These are phyloP conservation scores for Capsicum pubescens DNA, from an alignment of 257 asterid genomes.

Conservation along the genomic window DNA sequence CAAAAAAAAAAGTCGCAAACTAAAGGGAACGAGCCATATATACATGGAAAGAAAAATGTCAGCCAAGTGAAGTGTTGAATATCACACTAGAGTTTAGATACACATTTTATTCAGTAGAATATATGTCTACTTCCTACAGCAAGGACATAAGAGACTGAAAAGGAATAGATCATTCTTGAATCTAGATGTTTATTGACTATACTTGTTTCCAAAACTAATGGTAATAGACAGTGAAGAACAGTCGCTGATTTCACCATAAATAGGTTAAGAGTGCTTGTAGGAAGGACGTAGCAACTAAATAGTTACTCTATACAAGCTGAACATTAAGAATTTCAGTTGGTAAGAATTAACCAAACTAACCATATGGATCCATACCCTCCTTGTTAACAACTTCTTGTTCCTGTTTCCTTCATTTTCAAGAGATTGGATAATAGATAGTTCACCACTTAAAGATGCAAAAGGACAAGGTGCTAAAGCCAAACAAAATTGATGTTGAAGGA, in stretches of 20 bases:
- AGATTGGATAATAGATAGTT: not conserved
- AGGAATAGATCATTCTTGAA: not conserved
- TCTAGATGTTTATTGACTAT: not conserved
- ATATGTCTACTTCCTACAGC: not conserved
- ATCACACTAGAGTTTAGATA: not conserved
- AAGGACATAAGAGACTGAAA: not conserved
- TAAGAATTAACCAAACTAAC: not conserved
- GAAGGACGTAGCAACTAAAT: not conserved
- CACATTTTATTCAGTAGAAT: constrained; percentile 1
- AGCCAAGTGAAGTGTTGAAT: constrained; percentile 14
- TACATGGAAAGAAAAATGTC: not conserved
- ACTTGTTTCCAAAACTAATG: not conserved
- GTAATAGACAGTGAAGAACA: not conserved
- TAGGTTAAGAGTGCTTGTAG: not conserved
- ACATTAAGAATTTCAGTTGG: not conserved
- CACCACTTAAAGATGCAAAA: constrained; percentile 10
- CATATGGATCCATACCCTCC: not conserved
- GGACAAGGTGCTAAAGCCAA: not conserved
- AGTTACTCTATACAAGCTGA: not conserved
- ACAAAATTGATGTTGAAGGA: not conserved
- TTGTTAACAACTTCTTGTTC: not conserved
- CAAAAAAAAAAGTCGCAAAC: not conserved
- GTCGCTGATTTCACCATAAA: not conserved
- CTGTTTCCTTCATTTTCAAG: not conserved
- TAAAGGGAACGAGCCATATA: not conserved